Evolutionary conservation across 371 early-diverging fungal species (phyloP), one percentile per base, ranked within the genome.

Genomic region (Dichotomocladium elegans): DNA sequence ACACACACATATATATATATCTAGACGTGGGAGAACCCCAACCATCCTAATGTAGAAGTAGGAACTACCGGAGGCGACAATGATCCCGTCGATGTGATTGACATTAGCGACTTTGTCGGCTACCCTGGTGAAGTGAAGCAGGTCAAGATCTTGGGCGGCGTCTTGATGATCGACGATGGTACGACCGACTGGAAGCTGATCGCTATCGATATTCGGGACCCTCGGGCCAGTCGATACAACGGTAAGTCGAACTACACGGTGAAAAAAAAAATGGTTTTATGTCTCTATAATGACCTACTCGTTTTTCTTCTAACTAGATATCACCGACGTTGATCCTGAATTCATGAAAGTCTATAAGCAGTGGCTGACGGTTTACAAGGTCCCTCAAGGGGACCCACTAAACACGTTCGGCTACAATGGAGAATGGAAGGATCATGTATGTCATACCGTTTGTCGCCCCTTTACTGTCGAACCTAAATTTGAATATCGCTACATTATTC

Each of bases 141-240:
- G 81, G 95, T 93, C 59, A 98, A 97, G 81, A 80, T 94, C 14
- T 81, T 98, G 14, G 99, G 99, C 48, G 85, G 89, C 53, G 80
- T 98, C 82, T 96, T 93, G 40, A 77, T 98, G 57, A 75, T 98
- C 47, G 98, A 98, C 72, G 92, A 94, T 70, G 92, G 90, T 52
- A 96, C 96, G 75, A 95, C 96, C 50, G 99, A 98, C 82, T 98
- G 98, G 98, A 98, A 98, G 79, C 75, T 98, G 40, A 78, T 98
- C 49, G 92, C 83, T 57, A 92, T 98, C 56, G 95, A 95, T 70
- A 76, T 89, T 61, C 90, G 86, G 57, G 99, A 98, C 72, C 88
- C 90, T 17, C 72, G 90, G 45, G 95, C 94, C 8, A 49, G 80
- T 61, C 88, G 92, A 68, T 72, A 96, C 45, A 93, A 95, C 71